Base-by-base conservation (phyloP, 148 eudicot genomes). In the Fagopyrum tataricum region DNA sequence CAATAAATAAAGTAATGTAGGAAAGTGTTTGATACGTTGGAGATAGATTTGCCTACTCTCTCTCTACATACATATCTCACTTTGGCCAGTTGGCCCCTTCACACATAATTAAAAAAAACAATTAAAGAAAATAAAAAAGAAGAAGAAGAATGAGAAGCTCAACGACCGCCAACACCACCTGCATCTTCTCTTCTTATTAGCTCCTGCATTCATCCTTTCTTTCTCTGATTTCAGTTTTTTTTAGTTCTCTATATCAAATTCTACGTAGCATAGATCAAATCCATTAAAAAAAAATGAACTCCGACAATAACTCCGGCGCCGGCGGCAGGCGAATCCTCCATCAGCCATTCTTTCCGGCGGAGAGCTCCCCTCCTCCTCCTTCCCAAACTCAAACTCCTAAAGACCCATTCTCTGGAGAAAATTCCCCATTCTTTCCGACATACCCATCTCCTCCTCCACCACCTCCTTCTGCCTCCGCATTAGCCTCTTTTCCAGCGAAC, bases 401-500 rank as follows among this genome's bases (percentile, higher is more conserved):
- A 42, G 24, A 66, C 77, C 88, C 90, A 0, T 78, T 79, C 59
- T 83, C 96, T 84, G 76, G 73, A 48, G 73, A 74, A 5, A 51
- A 74, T 13, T 74, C 42, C 5, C 95, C 94, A 15, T 93, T 93
- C 52, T 89, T 88, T 79, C 97, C 93, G 0, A 23, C 87, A 20
- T 37, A 64, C 47, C 82, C 90, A 9, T 73, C 96, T 9, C 85
- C 92, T 0, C 89, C 98, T 0, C 81, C 92, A 0, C 87, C 89
- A 0, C 81, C 87, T 0, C 1, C 83, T 72, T 31, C 69, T 18
- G 21, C 69, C 69, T 64, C 69, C 10, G 69, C 43, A 24, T 78
- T 84, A 15, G 87, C 90, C 47, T 86, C 97, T 6, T 87, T 94
- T 40, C 98, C 98, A 0, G 98, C 97, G 40, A 94, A 94, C 79